Evolutionary conservation across 1,284 basidiomycete species (phyloP), one percentile per base, ranked within the genome.

Genomic region (Singerocomus rubriflavus): DNA sequence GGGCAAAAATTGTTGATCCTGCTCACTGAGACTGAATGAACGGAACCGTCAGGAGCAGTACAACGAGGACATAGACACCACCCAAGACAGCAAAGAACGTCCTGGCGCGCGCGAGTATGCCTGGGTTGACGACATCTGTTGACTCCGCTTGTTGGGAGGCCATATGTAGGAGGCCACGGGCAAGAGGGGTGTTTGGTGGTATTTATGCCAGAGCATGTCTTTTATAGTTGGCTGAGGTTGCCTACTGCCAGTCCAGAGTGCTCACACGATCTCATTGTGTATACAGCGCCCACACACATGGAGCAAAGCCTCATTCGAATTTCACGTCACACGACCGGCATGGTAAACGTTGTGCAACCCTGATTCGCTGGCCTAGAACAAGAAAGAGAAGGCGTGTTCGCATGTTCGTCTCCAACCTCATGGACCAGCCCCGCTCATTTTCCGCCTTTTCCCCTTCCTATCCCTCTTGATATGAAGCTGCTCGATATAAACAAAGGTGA

Each of bases 11-110:
- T 40, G 43, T 50, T 27, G 48, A 51, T 38, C 53, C 32, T 54
- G 74, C 86, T 71, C 63, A 91, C 90, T 91, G 81, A 52, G 79
- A 74, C 68, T 93, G 91, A 50, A 91, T 70, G 49, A 73, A 77
- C 8, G 90, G 88, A 12, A 82, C 70, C 2, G 74, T 71, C 36
- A 91, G 67, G 7, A 85, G 69, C 0, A 73, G 60, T 3, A 93
- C 67, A 7, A 81, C 52, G n/a, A 65, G 55, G 11, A 73, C 68
- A 65, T 92, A 93, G 6, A 80, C 33, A 9, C 66, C 73, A 27
- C 81, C 78, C 26, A 81, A 67, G 48, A 57, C 47, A 35, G 66
- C 42, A 25, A 77, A 67, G 37, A 71, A 61, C 12, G 57, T 60
- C 48, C 73, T 70, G 30, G 71, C 64, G 6, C 60, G 64, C 14